These are phyloP conservation scores for Phytophthora boehmeriae DNA, from an alignment of 352 stramenopile genomes.

Conservation along the genomic window DNA sequence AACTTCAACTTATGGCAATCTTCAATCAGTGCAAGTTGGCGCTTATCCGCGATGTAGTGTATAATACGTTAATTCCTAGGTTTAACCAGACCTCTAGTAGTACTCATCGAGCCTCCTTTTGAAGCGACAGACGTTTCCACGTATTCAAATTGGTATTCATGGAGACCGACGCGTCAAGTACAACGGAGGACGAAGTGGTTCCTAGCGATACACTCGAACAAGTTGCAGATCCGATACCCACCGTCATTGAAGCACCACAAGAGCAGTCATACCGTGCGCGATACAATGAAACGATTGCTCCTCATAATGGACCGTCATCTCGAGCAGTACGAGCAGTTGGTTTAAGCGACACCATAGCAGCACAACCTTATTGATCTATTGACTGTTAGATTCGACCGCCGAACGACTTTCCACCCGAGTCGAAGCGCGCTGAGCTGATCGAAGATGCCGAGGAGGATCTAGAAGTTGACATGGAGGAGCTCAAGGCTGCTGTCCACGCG, in stretches of 20 bases:
- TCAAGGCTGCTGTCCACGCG: conserved; percentile 76
- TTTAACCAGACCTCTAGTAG: conserved; percentile 6
- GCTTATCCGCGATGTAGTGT: too few species aligned
- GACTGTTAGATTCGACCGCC: conserved; percentile 59
- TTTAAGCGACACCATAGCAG: neutral
- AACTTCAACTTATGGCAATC: too few species aligned
- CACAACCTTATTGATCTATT: neutral
- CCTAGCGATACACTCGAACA: neutral
- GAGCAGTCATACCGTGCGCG: conserved; percentile 51
- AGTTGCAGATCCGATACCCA: neutral
- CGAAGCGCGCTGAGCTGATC: conserved; percentile 74
- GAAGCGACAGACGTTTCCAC: conserved; percentile 15
- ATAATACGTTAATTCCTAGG: too few species aligned
- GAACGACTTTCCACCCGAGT: conserved; percentile 70
- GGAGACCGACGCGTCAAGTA: conserved; percentile 13
- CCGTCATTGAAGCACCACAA: neutral
- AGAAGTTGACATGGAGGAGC: conserved; percentile 81
- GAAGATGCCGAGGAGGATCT: conserved; percentile 77
- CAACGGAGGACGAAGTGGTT: conserved; percentile 9
- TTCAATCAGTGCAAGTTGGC: too few species aligned
- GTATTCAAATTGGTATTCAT: conserved; percentile 5
- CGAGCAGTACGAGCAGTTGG: conserved; percentile 32
- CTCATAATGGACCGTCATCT: conserved; percentile 41
- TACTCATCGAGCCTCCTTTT: conserved; percentile 7
- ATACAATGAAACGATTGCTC: conserved; percentile 66